These are phyloP conservation scores for Conticribra guillardii DNA, from an alignment of 108 stramenopile genomes.

Conservation along the genomic window DNA sequence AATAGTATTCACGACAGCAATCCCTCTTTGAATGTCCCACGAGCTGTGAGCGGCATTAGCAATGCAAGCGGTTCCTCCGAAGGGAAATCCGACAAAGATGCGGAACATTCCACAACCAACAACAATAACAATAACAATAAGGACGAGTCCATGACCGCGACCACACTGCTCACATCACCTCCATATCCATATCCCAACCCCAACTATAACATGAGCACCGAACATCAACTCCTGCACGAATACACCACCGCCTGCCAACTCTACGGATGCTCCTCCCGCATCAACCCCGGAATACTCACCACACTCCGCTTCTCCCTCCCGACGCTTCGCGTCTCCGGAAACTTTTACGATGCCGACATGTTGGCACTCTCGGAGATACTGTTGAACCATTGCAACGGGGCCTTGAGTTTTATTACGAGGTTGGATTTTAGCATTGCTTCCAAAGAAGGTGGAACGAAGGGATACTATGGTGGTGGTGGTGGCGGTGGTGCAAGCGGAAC, in stretches of 20 bases:
- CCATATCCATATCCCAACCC: no score
- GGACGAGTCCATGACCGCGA: no score
- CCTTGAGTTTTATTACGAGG: conserved; percentile 56
- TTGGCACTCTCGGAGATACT: conserved; percentile 72
- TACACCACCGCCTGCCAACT: conserved; percentile 68
- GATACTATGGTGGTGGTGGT: no score
- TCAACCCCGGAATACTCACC: conserved; percentile 76
- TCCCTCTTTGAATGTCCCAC: no score
- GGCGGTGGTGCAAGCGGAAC: conserved; percentile 1
- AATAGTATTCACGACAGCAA: no score
- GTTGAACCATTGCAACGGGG: conserved; percentile 67
- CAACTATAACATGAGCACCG: no score
- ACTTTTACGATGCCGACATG: conserved; percentile 86
- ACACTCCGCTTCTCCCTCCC: conserved; percentile 71
- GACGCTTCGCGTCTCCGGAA: conserved; percentile 64
- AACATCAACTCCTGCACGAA: conserved; percentile 56
- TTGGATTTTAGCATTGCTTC: conserved; percentile 71
- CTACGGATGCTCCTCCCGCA: conserved; percentile 52
- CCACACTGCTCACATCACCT: no score
- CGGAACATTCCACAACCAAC: no score
- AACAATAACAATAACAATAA: no score
- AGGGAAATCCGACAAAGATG: no score
- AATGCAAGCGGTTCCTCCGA: no score
- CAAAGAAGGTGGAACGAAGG: conserved; percentile 55
- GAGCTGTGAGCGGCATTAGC: no score